Evolutionary conservation across 805 yeast species (phyloP), one percentile per base, ranked within the genome.

Genomic region (Teunomyces stri): DNA sequence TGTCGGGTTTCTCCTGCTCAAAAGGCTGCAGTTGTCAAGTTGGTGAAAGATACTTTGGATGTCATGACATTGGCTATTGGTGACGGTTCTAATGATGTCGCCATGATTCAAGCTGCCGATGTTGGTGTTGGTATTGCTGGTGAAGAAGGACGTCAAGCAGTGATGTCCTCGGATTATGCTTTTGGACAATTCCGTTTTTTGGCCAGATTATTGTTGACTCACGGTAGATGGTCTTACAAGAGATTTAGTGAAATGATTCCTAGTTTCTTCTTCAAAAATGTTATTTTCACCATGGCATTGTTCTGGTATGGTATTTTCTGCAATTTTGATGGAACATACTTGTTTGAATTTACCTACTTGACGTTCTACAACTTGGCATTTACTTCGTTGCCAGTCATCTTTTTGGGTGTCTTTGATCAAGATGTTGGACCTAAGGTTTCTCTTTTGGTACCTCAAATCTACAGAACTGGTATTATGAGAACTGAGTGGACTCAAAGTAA

Each of bases 41-140:
- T 83, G 69, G 90, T 87, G 22, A 84, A 84, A 60, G 69, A 74
- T 27, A 75, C 76, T 6, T 74, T 87, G 54, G 76, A 77, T 43
- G 94, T 87, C 29, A 85, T 85, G 82, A 85, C 94, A 0, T 72
- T 87, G 48, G 89, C 92, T 0, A 81, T 87, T 61, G 95, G 95
- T 28, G 95, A 87, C 61, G 95, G 95, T 52, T 88, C 94, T 21
- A 87, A 87, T 59, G 95, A 87, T 63, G 94, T 87, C 43, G 87
- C 94, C 6, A 87, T 87, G 95, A 87, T 87, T 52, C 92, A 86
- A 59, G 86, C 88, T 29, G 92, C 95, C 4, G 85, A 87, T 61
- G 82, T 87, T 29, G 95, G 95, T 48, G 84, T 87, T 33, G 95
- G 95, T 53, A 86, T 87, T 58, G 92, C 90, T 5, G 95, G 95